Percentiles rank a stretch among this genome's conserved stretches.
Evolutionary conservation across 371 early-diverging fungal genomes (phyloP).

Genomic region (Batrachochytrium dendrobatidis): DNA sequence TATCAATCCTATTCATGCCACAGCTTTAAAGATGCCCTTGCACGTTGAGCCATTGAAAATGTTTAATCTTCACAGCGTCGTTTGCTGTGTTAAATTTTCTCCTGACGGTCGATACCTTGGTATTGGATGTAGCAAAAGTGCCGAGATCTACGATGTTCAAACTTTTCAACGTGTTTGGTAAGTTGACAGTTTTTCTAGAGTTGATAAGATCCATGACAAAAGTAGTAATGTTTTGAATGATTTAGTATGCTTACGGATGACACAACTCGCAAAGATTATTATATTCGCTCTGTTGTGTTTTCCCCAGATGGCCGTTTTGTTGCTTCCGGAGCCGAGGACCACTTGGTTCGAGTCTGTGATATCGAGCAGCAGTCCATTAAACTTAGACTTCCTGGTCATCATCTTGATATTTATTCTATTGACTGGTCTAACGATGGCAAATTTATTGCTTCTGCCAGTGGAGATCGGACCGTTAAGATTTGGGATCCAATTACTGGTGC

Average conservation of each 20-base stretch:
- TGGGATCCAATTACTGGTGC: constrained; percentile 79
- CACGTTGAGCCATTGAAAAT: constrained; percentile 2
- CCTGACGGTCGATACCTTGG: constrained; percentile 86
- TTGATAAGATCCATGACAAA: neutral
- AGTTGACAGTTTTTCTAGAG: constrained; percentile 14
- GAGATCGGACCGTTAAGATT: constrained; percentile 78
- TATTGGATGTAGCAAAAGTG: constrained; percentile 89
- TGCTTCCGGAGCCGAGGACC: constrained; percentile 97
- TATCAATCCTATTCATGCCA: neutral
- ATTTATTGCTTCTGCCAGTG: constrained; percentile 87
- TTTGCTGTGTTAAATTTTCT: constrained; percentile 95
- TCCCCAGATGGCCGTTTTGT: constrained; percentile 86
- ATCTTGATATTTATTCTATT: constrained; percentile 93
- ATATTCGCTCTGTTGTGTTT: constrained; percentile 95
- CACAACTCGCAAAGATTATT: constrained; percentile 65
- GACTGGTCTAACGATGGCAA: constrained; percentile 93
- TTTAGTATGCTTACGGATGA: constrained; percentile 72
- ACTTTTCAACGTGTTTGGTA: constrained; percentile 67
- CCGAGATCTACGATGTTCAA: constrained; percentile 79
- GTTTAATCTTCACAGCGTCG: constrained; percentile 49
- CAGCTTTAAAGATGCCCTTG: neutral
- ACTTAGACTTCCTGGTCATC: constrained; percentile 64
- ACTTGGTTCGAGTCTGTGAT: constrained; percentile 73
- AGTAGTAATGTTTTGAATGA: neutral
- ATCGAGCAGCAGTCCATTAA: constrained; percentile 17